These are phyloP conservation scores for Biscutella auriculata DNA, from an alignment of 441 rosid species.

Conservation along the genomic window DNA sequence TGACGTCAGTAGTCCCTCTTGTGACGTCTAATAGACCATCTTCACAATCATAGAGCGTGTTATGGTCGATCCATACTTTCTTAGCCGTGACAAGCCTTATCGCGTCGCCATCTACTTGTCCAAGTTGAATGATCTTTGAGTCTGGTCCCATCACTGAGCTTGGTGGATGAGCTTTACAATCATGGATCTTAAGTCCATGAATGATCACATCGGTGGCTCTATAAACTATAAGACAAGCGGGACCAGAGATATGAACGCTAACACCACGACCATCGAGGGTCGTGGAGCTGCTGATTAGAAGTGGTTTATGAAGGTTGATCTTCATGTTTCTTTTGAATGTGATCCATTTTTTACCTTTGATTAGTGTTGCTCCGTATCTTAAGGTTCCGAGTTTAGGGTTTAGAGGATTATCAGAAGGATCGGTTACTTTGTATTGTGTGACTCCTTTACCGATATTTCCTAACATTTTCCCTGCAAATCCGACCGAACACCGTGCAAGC, in stretches of 20 bases:
- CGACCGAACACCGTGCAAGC: constrained; percentile 49
- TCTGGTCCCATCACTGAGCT: constrained; percentile 52
- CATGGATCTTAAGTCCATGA: constrained; percentile 59
- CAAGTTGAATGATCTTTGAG: constrained; percentile 28
- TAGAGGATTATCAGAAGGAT: constrained; percentile 49
- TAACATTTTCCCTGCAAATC: constrained; percentile 56
- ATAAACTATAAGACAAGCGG: constrained; percentile 44
- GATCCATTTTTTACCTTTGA: constrained; percentile 54
- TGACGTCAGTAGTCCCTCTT: constrained; percentile 45
- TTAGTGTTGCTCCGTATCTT: constrained; percentile 49
- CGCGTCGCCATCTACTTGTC: constrained; percentile 54
- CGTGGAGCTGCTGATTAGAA: constrained; percentile 55
- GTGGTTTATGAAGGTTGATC: constrained; percentile 38
- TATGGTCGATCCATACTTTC: constrained; percentile 75
- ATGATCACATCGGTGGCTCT: constrained; percentile 56
- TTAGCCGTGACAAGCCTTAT: constrained; percentile 51
- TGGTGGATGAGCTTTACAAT: constrained; percentile 40
- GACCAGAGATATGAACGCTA: constrained; percentile 41
- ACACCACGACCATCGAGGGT: constrained; percentile 62
- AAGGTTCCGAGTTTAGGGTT: constrained; percentile 60
- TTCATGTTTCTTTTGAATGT: constrained; percentile 52
- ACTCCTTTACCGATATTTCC: constrained; percentile 42
- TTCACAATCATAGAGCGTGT: constrained; percentile 50
- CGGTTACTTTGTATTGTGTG: constrained; percentile 37
- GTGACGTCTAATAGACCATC: constrained; percentile 80